Evolutionary conservation across 2,329 filamentous ascomycete species (phyloP), one percentile per base, ranked within the genome.

Genomic region (Epichloe brachyelytri): DNA sequence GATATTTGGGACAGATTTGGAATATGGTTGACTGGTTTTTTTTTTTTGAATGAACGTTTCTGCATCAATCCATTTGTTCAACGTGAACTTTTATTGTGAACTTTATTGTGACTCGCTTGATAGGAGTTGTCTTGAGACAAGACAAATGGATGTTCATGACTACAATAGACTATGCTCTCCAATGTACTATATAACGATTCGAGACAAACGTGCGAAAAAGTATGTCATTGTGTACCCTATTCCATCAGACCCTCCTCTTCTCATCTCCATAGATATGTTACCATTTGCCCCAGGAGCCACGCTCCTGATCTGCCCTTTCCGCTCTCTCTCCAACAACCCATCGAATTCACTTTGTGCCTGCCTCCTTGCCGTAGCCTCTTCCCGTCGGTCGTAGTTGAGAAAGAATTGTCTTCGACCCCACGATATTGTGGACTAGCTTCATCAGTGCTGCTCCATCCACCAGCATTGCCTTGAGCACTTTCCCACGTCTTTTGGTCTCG

Each of bases 321-420:
- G 63, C 52, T 77, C 75, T 14, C 65, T 62, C 41, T 77, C 74
- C 3, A 77, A 51, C 52, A 77, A 63, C 19, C 63, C 64, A 53
- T 78, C 75, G 55, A 77, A 78, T 33, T 78, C 73, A 52, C 64
- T 68, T 52, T 78, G 75, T 5, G 75, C 73, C 54, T 73, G 67
- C 8, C 67, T 66, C 58, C 69, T 75, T 43, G 66, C 67, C 15
- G 63, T 58, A 3, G 58, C 55, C 51, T 59, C 66, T 20, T 72
- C 68, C 67, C 66, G 8, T 72, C 70, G 2, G 59, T 53, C 2
- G 60, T 53, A 3, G 56, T 54, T 3, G 65, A 63, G 52, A 66
- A 74, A 0, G 64, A 56, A 53, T 65, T 60, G 7, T 66, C 61
- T 5, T 51, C 56, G 5, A 53, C 40, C 3, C 49, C 54, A 38